These are phyloP conservation scores for Scutellaria minor DNA, from an alignment of 257 asterid genomes.

Conservation along the genomic window DNA sequence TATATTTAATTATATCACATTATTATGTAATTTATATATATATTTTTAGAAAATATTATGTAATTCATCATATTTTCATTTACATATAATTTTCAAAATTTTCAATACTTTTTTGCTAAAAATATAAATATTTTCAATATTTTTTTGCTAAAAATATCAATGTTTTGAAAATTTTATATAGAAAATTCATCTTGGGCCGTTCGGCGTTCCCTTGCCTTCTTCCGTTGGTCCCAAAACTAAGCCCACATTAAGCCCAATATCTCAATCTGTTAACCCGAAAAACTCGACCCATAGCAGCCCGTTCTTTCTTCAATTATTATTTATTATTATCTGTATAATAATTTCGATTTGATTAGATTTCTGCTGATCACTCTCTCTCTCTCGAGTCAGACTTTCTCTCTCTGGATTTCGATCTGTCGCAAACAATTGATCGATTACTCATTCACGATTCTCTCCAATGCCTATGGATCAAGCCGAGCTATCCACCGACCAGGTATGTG, in stretches of 20 bases:
- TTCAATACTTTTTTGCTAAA: too few relatives aligned
- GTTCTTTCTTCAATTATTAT: conserved; percentile 1
- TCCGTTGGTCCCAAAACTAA: neutral
- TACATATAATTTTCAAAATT: too few relatives aligned
- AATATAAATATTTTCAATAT: too few relatives aligned
- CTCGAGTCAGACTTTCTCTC: conserved; percentile 34
- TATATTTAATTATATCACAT: too few relatives aligned
- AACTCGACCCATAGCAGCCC: conserved; percentile 11
- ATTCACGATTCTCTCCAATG: conserved; percentile 35
- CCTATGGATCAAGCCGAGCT: conserved; percentile 56
- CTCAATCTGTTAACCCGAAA: neutral
- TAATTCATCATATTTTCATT: too few relatives aligned
- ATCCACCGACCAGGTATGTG: conserved; percentile 51
- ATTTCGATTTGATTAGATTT: conserved; percentile 7
- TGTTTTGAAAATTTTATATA: too few relatives aligned
- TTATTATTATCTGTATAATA: conserved; percentile 1
- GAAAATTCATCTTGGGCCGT: neutral
- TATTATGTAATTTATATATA: too few relatives aligned
- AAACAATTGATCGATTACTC: conserved; percentile 16
- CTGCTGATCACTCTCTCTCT: conserved; percentile 34
- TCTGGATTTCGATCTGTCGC: conserved; percentile 52
- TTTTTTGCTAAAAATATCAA: too few relatives aligned
- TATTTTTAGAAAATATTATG: too few relatives aligned
- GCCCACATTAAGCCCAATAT: neutral
- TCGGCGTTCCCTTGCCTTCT: neutral